Conservation (phyloP, 1,284 basidiomycete species). For the Fomitopsis schrenkii region DNA sequence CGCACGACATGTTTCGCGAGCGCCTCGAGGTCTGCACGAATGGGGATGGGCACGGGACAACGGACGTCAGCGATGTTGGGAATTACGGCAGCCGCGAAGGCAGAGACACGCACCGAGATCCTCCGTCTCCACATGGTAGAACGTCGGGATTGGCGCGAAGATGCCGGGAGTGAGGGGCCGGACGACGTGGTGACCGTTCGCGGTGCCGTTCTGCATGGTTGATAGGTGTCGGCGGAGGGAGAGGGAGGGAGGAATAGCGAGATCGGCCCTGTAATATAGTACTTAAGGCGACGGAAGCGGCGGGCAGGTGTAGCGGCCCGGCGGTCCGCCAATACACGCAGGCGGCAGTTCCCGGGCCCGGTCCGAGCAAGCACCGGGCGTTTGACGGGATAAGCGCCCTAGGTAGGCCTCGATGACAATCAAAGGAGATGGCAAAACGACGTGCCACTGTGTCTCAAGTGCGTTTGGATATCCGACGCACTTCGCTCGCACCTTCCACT, state of each 20-base stretch:
- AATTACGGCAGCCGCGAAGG: not conserved
- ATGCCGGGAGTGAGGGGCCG: slow-evolving; percentile 72
- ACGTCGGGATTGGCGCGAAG: slow-evolving; percentile 82
- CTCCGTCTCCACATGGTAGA: slow-evolving; percentile 72
- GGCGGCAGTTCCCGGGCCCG: not conserved
- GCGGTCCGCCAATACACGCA: not conserved
- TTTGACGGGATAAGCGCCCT: not conserved
- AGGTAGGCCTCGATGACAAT: not conserved
- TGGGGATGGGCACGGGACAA: not conserved
- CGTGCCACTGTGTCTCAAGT: not conserved
- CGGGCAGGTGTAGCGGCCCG: slow-evolving; percentile 1
- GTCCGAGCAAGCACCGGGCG: not conserved
- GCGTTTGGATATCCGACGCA: not conserved
- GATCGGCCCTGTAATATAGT: not conserved
- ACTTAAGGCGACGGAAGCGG: not conserved
- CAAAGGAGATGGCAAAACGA: not conserved
- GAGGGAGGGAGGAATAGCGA: not conserved
- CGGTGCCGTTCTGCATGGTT: slow-evolving; percentile 13
- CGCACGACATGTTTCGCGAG: slow-evolving; percentile 74
- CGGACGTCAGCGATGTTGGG: not conserved
- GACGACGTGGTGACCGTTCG: slow-evolving; percentile 6
- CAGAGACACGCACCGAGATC: slow-evolving; percentile 62
- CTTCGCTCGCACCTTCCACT: too few species aligned
- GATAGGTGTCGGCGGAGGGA: not conserved
- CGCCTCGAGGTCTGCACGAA: slow-evolving; percentile 57